Conservation (phyloP, 306 rosid species). For the Rosa chinensis region DNA sequence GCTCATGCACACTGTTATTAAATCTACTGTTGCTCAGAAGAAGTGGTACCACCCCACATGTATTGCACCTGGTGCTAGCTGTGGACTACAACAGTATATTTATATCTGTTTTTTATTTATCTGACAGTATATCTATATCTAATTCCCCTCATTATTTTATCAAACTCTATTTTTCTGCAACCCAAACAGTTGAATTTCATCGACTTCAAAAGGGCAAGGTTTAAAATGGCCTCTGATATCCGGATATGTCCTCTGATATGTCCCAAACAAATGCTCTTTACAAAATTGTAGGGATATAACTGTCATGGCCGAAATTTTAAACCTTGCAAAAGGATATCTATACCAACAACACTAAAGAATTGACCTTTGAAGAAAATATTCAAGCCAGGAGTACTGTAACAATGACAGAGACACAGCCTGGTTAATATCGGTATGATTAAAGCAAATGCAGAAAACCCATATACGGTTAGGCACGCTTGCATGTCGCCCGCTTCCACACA, state of each 20-base stretch:
- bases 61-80: constrained; percentile 6
- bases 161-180: not conserved
- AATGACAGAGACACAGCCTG: not conserved
- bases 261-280: not conserved
- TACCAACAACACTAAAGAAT: not conserved
- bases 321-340: not conserved
- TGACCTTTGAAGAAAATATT: not conserved
- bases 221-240: not conserved
- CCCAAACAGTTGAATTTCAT: not conserved
- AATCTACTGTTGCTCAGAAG: not conserved
- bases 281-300: no score
- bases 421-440: not conserved
- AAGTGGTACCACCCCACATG: constrained; percentile 25
- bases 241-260: not conserved
- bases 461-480: constrained; percentile 26
- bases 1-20: constrained; percentile 13
- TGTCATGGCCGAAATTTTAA: not conserved
- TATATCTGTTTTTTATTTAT: no score
- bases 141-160: not conserved
- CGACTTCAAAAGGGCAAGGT: not conserved
- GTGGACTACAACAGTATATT: not conserved
- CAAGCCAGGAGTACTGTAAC: not conserved
- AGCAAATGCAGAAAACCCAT: constrained; percentile 9
- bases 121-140: not conserved
- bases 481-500: constrained; percentile 1